Conservation (phyloP, 495 filamentous ascomycete genomes). For the Staphylotrichum longicolle region DNA sequence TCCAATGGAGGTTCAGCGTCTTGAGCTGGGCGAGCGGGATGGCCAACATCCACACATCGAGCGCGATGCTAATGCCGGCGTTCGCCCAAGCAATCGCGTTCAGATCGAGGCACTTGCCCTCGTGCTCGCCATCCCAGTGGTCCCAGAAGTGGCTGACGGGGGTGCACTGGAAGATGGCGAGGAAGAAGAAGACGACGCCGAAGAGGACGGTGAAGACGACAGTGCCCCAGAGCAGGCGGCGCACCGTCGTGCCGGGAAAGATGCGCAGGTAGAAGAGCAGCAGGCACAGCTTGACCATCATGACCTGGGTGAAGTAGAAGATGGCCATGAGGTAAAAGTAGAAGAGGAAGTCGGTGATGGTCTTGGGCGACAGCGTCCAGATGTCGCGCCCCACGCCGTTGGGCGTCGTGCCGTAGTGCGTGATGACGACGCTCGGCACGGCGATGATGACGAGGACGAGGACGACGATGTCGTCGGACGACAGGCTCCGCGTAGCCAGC, state of each 20-base stretch:
- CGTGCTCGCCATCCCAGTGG: conserved; percentile 22
- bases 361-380: conserved; percentile 15
- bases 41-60: conserved; percentile 22
- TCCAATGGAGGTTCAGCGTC: conserved; percentile 33
- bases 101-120: conserved; percentile 29
- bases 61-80: conserved; percentile 18
- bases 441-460: conserved; percentile 1
- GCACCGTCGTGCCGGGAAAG: conserved; percentile 14
- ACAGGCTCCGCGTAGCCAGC: conserved; percentile 1
- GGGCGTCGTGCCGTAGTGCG: conserved; percentile 3
- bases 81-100: conserved; percentile 29
- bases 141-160: conserved; percentile 35
- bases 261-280: conserved; percentile 25
- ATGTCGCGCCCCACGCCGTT: conserved; percentile 21
- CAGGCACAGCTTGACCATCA: conserved; percentile 16
- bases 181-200: conserved; percentile 17
- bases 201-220: conserved; percentile 16
- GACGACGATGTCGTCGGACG: conserved; percentile 15
- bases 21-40: conserved; percentile 26
- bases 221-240: conserved; percentile 21
- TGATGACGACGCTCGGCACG: conserved; percentile 11
- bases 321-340: conserved; percentile 19
- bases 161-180: conserved; percentile 30
- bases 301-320: conserved; percentile 18
- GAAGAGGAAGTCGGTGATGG: conserved; percentile 16